These are phyloP conservation scores for Dispira simplex DNA, from an alignment of 192 early-diverging fungal species.

Conservation along the genomic window DNA sequence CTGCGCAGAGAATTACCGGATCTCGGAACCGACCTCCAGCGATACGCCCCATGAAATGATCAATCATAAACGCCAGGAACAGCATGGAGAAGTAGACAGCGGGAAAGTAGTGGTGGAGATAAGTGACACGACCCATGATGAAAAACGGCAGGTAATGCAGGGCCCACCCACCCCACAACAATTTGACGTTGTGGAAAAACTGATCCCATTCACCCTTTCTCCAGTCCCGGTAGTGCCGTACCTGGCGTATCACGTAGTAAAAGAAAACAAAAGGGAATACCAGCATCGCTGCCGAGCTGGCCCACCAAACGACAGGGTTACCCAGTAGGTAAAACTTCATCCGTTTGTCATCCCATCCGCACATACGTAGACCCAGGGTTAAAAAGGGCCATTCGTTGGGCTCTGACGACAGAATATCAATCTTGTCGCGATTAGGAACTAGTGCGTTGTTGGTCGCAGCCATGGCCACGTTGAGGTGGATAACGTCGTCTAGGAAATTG, in stretches of 20 bases:
- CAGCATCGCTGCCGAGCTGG: slow-evolving; percentile 32
- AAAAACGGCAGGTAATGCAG: slow-evolving; percentile 90
- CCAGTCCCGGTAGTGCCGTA: slow-evolving; percentile 46
- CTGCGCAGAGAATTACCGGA: slow-evolving; percentile 10
- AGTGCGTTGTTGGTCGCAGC: slow-evolving; percentile 94
- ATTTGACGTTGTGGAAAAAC: slow-evolving; percentile 53
- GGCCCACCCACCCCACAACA: slow-evolving; percentile 76
- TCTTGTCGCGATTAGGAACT: slow-evolving; percentile 81
- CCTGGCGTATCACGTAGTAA: slow-evolving; percentile 44
- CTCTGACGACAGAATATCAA: slow-evolving; percentile 60
- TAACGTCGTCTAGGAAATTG: slow-evolving; percentile 69
- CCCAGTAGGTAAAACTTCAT: slow-evolving; percentile 92
- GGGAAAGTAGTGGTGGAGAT: slow-evolving; percentile 96
- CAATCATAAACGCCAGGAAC: slow-evolving; percentile 52
- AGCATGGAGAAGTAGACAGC: slow-evolving; percentile 88
- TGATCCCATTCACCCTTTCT: slow-evolving; percentile 43
- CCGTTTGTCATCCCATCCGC: slow-evolving; percentile 69
- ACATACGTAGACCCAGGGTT: slow-evolving; percentile 81
- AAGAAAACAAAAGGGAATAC: slow-evolving; percentile 25
- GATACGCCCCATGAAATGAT: slow-evolving; percentile 47
- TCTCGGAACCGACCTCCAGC: slow-evolving; percentile 12
- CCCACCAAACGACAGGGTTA: slow-evolving; percentile 89
- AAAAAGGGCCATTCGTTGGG: slow-evolving; percentile 85
- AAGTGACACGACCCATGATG: slow-evolving; percentile 93
- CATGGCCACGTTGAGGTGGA: slow-evolving; percentile 88